Evolutionary conservation across 192 early-diverging fungal genomes (phyloP).

Genomic region (Gaertneriomyces semiglobifer): DNA sequence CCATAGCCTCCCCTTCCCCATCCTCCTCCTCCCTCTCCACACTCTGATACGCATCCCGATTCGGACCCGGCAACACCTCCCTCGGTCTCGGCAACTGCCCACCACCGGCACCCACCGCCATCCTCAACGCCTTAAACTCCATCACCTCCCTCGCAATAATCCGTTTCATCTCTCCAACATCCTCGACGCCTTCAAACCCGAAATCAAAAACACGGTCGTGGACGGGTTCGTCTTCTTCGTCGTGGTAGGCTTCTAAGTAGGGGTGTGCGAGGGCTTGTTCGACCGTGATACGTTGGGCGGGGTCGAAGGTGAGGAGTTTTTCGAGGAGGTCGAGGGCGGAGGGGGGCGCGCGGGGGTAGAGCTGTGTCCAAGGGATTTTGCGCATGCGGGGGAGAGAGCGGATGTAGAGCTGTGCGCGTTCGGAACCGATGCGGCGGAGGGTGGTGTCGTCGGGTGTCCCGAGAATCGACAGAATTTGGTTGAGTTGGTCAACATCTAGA

Average conservation of each 20-base stretch:
- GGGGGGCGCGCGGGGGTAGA: slow-evolving; percentile 83
- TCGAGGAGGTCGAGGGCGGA: slow-evolving; percentile 86
- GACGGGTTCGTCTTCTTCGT: slow-evolving; percentile 78
- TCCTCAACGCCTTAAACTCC: slow-evolving; percentile 56
- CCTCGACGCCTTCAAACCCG: slow-evolving; percentile 72
- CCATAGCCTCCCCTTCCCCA: slow-evolving; percentile 48
- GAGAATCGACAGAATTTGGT: slow-evolving; percentile 91
- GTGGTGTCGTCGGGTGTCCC: slow-evolving; percentile 91
- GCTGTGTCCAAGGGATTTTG: slow-evolving; percentile 77
- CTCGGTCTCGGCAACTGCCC: slow-evolving; percentile 22
- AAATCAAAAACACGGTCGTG: slow-evolving; percentile 76
- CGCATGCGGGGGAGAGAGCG: slow-evolving; percentile 83
- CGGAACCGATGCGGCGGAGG: slow-evolving; percentile 81
- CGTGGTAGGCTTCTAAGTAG: slow-evolving; percentile 91
- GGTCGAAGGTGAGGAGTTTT: slow-evolving; percentile 88
- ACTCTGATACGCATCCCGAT: slow-evolving; percentile 30
- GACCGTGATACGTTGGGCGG: slow-evolving; percentile 84
- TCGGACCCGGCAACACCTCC: slow-evolving; percentile 39
- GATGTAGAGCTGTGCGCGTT: slow-evolving; percentile 95
- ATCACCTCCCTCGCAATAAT: slow-evolving; percentile 46
- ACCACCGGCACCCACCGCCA: slow-evolving; percentile 37
- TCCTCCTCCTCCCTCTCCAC: slow-evolving; percentile 43
- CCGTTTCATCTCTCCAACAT: slow-evolving; percentile 77
- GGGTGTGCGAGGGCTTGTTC: slow-evolving; percentile 90
- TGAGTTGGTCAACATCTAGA: slow-evolving; percentile 95